phyloP scores from a whole-genome alignment of 1,284 basidiomycete genomes.

The Sphaerobolus stellatus region DNA sequence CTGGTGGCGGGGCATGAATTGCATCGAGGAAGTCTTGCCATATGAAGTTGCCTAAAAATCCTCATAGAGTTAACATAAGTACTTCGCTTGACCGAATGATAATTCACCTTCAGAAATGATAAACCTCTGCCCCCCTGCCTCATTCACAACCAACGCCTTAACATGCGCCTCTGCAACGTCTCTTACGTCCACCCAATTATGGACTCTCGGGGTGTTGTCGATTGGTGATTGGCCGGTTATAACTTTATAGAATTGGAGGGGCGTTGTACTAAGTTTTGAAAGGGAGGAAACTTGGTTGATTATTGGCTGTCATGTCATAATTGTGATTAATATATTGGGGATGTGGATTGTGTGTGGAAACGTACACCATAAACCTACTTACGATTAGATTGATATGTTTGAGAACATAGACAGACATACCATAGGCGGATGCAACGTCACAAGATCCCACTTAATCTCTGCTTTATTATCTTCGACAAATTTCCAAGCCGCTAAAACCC shows the following conservation, averaged over 20 bases:
- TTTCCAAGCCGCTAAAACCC: conserved; percentile 27
- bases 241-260: conserved; percentile 23
- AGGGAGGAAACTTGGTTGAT: conserved; percentile 28
- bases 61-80: not conserved
- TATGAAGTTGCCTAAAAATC: conserved; percentile 21
- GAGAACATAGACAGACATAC: no score
- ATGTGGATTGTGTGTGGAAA: no score
- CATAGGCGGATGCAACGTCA: conserved; percentile 18
- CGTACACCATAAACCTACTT: conserved; percentile 11
- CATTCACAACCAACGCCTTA: conserved; percentile 43
- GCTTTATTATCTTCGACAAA: conserved; percentile 22
- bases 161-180: conserved; percentile 57
- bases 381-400: not conserved
- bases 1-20: conserved; percentile 25
- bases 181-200: conserved; percentile 57
- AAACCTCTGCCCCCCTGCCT: conserved; percentile 53
- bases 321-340: no score
- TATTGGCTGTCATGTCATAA: no score
- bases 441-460: conserved; percentile 22
- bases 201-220: conserved; percentile 15
- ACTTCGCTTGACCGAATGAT: not conserved
- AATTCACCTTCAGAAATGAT: conserved; percentile 34
- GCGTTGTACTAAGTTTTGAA: conserved; percentile 29
- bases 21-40: conserved; percentile 33
- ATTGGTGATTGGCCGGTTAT: conserved; percentile 19